Conservation (phyloP, 306 rosid species). For the Vigna unguiculata region DNA sequence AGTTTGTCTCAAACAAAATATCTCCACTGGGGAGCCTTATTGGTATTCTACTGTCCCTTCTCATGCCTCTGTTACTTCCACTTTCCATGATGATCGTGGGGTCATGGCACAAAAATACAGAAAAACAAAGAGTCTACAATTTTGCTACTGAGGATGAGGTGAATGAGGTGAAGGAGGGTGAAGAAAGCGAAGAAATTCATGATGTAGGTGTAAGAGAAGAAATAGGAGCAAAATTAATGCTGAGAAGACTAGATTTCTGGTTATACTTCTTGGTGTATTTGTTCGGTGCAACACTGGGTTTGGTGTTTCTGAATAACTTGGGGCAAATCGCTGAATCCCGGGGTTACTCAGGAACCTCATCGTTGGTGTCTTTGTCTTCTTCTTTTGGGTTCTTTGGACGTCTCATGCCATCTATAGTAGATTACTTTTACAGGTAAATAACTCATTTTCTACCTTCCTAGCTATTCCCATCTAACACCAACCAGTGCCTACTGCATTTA, state of each 20-base stretch:
- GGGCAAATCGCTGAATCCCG: conserved; percentile 91
- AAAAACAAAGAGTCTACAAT: conserved; percentile 49
- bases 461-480: neutral
- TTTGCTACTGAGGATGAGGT: conserved; percentile 51
- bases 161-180: conserved; percentile 20
- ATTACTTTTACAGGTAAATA: conserved; percentile 64
- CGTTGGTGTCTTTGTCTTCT: conserved; percentile 78
- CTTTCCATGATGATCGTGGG: conserved; percentile 41
- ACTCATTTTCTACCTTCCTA: neutral
- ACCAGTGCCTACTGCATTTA: conserved; percentile 7
- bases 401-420: conserved; percentile 73
- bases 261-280: conserved; percentile 68
- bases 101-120: conserved; percentile 50
- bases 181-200: conserved; percentile 24
- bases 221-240: conserved; percentile 68
- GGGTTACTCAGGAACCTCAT: conserved; percentile 56
- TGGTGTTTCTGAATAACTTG: conserved; percentile 77
- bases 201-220: conserved; percentile 56
- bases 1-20: conserved; percentile 44
- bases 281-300: conserved; percentile 72
- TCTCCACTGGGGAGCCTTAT: conserved; percentile 44
- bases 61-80: conserved; percentile 57
- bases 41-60: conserved; percentile 55
- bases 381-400: conserved; percentile 91
- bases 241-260: conserved; percentile 81